Evolutionary conservation across 2,329 filamentous ascomycete genomes (phyloP).

Genomic region (Cercospora brassicicola): DNA sequence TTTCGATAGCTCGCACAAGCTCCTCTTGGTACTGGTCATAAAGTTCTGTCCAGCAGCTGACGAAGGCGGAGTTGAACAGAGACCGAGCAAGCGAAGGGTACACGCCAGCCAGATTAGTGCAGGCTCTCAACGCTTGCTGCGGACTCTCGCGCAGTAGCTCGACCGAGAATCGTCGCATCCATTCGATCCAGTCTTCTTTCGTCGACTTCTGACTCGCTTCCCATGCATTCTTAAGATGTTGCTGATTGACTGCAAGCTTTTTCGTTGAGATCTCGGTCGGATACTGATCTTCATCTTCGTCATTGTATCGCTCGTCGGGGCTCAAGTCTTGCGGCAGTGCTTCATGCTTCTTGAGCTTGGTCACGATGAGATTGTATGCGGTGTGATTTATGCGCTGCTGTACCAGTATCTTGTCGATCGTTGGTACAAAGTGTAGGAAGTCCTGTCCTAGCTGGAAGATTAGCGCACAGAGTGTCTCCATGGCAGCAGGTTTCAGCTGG

Average conservation of each 20-base stretch:
- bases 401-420: constrained; percentile 81
- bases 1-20: constrained; percentile 91
- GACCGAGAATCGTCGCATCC: constrained; percentile 94
- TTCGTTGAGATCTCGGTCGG: constrained; percentile 84
- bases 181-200: constrained; percentile 98
- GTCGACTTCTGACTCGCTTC: constrained; percentile 96
- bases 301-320: constrained; percentile 71
- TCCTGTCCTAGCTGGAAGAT: constrained; percentile 96
- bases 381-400: constrained; percentile 79
- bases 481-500: constrained; percentile 72
- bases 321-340: constrained; percentile 92
- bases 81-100: constrained; percentile 90
- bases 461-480: constrained; percentile 91
- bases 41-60: constrained; percentile 97
- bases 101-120: constrained; percentile 83
- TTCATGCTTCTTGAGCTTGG: constrained; percentile 91
- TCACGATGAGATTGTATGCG: constrained; percentile 89
- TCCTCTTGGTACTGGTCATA: constrained; percentile 98
- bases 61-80: constrained; percentile 97
- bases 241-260: constrained; percentile 95
- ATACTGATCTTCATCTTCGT: constrained; percentile 72
- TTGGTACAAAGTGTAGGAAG: constrained; percentile 89
- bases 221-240: constrained; percentile 96
- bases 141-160: constrained; percentile 93
- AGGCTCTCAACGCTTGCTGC: constrained; percentile 90